Conservation (phyloP, 2,329 filamentous ascomycete genomes). For the Dryadomyces quercus-mongolicae region DNA sequence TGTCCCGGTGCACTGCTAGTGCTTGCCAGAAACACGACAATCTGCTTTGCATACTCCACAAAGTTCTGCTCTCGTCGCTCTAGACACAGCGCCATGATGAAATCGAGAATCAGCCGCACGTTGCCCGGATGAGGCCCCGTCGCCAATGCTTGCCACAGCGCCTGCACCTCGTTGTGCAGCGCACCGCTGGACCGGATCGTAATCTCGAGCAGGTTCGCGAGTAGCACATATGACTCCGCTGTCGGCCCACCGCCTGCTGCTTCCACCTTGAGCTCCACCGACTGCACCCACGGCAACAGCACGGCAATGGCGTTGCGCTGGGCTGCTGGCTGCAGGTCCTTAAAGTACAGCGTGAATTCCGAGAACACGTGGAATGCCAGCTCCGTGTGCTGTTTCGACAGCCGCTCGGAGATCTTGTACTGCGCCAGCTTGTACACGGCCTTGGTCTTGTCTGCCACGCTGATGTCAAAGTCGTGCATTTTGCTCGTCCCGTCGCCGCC, state of each 20-base stretch:
- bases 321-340: constrained; percentile 66
- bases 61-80: constrained; percentile 96
- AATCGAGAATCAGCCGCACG: constrained; percentile 86
- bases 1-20: constrained; percentile 61
- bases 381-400: constrained; percentile 80
- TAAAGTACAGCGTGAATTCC: constrained; percentile 89
- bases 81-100: constrained; percentile 87
- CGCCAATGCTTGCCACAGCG: constrained; percentile 90
- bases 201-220: constrained; percentile 91
- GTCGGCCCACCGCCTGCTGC: constrained; percentile 75
- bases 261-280: constrained; percentile 83
- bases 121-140: constrained; percentile 89
- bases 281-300: constrained; percentile 91
- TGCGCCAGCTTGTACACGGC: constrained; percentile 96
- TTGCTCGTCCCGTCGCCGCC: constrained; percentile 29
- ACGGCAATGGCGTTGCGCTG: constrained; percentile 92
- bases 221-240: constrained; percentile 81
- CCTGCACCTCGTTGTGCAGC: constrained; percentile 92
- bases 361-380: constrained; percentile 91
- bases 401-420: constrained; percentile 85
- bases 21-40: constrained; percentile 89
- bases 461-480: constrained; percentile 94
- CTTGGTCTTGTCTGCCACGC: constrained; percentile 95
- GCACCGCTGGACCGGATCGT: constrained; percentile 84
- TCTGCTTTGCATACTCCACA: constrained; percentile 95